Conservation (phyloP, 495 filamentous ascomycete genomes). For the Trichoderma parareesei region DNA sequence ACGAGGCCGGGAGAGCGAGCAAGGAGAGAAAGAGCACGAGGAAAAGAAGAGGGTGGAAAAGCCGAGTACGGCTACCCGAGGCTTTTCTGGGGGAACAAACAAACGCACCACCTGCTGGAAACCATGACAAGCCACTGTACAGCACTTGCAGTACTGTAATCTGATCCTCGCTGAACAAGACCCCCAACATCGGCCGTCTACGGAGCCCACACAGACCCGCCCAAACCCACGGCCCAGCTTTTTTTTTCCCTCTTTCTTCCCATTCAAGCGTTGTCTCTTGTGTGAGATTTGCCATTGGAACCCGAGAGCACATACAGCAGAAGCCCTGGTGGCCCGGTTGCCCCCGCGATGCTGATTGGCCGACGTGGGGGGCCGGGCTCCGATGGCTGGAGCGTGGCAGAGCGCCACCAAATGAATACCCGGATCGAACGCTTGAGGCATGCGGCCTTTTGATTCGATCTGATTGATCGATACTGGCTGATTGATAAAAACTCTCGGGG, state of each 20-base stretch:
- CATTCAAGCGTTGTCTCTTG: not conserved
- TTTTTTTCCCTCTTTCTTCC: no score
- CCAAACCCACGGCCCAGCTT: not conserved
- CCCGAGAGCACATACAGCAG: not conserved
- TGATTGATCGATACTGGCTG: not conserved
- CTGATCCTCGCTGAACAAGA: not conserved
- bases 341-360: not conserved
- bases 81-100: not conserved
- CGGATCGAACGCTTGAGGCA: no score
- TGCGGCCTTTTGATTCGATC: not conserved
- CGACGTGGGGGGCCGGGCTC: not conserved
- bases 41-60: not conserved
- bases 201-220: not conserved
- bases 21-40: no score
- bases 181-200: not conserved
- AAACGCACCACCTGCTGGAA: no score
- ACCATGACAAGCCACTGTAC: no score
- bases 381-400: not conserved
- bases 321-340: not conserved
- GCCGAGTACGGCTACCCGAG: conserved; percentile 6
- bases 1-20: no score
- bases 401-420: not conserved
- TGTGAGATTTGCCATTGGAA: no score
- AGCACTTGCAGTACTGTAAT: not conserved
- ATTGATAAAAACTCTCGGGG: not conserved